These are phyloP conservation scores for Bipolaris zeicola DNA, from an alignment of 2,329 filamentous ascomycete genomes.

Conservation along the genomic window DNA sequence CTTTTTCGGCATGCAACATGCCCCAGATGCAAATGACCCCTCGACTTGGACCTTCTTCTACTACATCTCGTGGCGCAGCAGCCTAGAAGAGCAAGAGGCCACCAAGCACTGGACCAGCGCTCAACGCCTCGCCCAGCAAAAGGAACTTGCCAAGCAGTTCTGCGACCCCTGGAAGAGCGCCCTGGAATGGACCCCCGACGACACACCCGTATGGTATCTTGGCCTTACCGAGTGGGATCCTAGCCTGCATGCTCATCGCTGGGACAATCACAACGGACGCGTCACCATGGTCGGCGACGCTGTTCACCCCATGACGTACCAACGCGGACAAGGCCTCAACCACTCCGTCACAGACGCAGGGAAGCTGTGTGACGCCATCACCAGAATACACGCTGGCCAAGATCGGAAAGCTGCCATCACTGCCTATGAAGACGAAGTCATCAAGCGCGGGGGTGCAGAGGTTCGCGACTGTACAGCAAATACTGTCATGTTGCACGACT, in stretches of 20 bases:
- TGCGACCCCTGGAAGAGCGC: constrained; percentile 54
- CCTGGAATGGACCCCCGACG: constrained; percentile 43
- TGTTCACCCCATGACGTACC: constrained; percentile 51
- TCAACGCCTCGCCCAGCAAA: constrained; percentile 50
- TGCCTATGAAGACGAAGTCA: constrained; percentile 55
- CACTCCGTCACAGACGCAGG: constrained; percentile 54
- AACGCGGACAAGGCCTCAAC: constrained; percentile 58
- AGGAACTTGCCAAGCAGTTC: constrained; percentile 48
- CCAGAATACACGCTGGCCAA: constrained; percentile 28
- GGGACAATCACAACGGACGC: constrained; percentile 43
- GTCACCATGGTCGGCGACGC: constrained; percentile 50
- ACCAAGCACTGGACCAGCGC: constrained; percentile 45
- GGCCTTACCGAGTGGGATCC: constrained; percentile 48
- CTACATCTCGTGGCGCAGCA: constrained; percentile 55
- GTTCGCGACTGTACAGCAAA: constrained; percentile 42
- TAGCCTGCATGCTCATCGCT: constrained; percentile 32
- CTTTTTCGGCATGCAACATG: constrained; percentile 55
- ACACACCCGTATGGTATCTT: constrained; percentile 42
- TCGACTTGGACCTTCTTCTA: constrained; percentile 55
- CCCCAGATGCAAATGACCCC: constrained; percentile 44
- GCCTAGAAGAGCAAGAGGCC: constrained; percentile 50
- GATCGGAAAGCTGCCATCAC: constrained; percentile 40
- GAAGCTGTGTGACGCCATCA: constrained; percentile 46
- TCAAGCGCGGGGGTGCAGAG: constrained; percentile 40
- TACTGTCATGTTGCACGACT: constrained; percentile 45